Evolutionary conservation across 768 basidiomycete species (phyloP), one percentile per base, ranked within the genome.

Genomic region (Suillus lakei): DNA sequence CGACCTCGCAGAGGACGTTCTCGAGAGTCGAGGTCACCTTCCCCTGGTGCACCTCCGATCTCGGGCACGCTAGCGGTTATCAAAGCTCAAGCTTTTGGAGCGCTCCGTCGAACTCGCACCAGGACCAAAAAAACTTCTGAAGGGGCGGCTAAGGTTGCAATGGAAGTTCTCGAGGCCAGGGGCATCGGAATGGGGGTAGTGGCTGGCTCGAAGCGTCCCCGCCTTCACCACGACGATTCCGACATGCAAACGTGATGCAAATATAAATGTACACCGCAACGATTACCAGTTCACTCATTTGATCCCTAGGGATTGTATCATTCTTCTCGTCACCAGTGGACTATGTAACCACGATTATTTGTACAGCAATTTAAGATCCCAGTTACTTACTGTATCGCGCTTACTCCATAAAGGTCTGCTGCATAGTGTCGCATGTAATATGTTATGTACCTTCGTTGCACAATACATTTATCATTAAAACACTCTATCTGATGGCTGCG

Each of bases 61-160:
- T 92, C 90, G 59, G 90, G 91, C 30, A 95, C 93, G 36, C 85
- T 95, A 55, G 93, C 93, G 61, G 92, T 95, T 64, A 93, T 95
- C 79, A 95, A 95, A 79, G 93, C 93, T 50, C 92, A 95, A 74
- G 90, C 93, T 44, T 95, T 95, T 74, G 93, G 93, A 38, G 91
- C 91, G 23, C 81, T 93, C 68, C 89, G 93, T 60, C 84, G 93
- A 76, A 91, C 92, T 62, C 87, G 93, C 65, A 83, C 89, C 50
- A 85, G 90, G 66, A 84, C 86, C 60, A 94, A 91, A 81, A 89
- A 86, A 76, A 79, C 87, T 43, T 85, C 90, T 50, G 92, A 92
- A 67, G 88, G 79, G 46, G 87, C 90, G 38, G 90, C 88, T 67
- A 85, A 83, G 75, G 89, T 91, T 66, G 91, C 92, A 4, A 84